Evolutionary conservation across 495 filamentous ascomycete species (phyloP), one percentile per base, ranked within the genome.

Genomic region (Penicillium arizonense): DNA sequence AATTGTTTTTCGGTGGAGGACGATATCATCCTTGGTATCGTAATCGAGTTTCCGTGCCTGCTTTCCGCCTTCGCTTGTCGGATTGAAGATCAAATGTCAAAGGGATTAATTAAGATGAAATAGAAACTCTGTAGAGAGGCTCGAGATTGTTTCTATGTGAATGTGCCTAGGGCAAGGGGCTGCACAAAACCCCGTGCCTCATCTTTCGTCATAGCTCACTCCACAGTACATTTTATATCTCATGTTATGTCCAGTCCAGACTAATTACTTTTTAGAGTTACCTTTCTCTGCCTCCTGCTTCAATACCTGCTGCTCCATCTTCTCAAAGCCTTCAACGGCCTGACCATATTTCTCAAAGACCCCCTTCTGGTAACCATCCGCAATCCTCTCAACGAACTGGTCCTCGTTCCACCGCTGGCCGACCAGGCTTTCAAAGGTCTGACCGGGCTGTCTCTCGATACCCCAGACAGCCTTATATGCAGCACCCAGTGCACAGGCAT

Each of bases 381-480:
- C 88, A 40, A 97, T 85, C 75, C 82, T 90, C 71, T 86, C 79
- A 23, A 96, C 82, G 53, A 89, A 90, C 0, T 83, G 84, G 59
- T 87, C 85, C 72, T 96, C 93, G 48, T 80, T 80, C 94, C 94
- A 98, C 52, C 94, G 74, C 53, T 76, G 66, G 2, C 85, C 88
- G 39, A 98, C 84, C 56, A 95, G 75, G 34, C 91, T 84, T 64
- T 97, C 94, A 76, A 97, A 98, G 9, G 80, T 87, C 78, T 96
- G 84, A 21, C 80, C 81, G 1, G 62, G 47, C 18, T 67, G 61
- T 28, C 89, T 73, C 73, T 96, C 91, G 30, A 89, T 74, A 1
- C 86, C 89, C 94, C 94, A 98, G 0, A 92, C 86, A 43, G 94
- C 93, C 73, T 96, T 96, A 67, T 98, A 96, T n/a, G 93, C 94